Conservation (phyloP, 805 yeast species). For the Saccharomyces paradoxus region DNA sequence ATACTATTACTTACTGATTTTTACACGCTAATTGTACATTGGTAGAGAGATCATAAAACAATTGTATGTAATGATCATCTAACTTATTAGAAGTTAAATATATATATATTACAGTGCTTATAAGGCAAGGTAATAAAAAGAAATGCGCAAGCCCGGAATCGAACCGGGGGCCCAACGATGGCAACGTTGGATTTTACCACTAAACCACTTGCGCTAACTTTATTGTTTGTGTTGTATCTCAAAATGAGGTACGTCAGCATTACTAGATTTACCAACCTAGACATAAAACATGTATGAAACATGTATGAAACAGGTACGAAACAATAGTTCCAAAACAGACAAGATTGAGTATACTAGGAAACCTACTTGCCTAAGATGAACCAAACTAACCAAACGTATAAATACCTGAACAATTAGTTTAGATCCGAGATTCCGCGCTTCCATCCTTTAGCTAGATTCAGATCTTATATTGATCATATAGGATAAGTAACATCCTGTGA, state of each 20-base stretch:
- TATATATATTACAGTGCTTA: conserved; percentile 33
- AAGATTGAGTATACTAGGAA: too few species aligned
- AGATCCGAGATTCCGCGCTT: too few species aligned
- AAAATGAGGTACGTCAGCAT: neutral
- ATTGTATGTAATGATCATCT: neutral
- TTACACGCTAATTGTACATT: neutral
- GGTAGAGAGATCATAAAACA: neutral
- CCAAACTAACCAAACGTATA: too few species aligned
- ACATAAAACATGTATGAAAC: too few species aligned
- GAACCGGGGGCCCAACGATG: conserved; percentile 80
- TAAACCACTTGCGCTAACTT: conserved; percentile 26
- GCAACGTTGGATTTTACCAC: conserved; percentile 32
- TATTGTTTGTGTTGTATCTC: neutral
- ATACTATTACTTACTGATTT: neutral
- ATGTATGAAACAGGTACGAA: too few species aligned
- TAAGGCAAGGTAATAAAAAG: conserved; percentile 7
- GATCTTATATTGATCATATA: too few species aligned
- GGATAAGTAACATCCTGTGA: too few species aligned
- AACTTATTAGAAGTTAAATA: neutral
- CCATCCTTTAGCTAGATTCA: too few species aligned
- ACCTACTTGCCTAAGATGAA: too few species aligned
- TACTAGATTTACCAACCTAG: too few species aligned
- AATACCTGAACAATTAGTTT: too few species aligned
- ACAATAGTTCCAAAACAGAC: too few species aligned
- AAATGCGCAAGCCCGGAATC: conserved; percentile 61